Percentiles rank a stretch among this genome's conserved stretches.
Evolutionary conservation across 768 basidiomycete genomes (phyloP).

Genomic region (Tulasnella calospora): DNA sequence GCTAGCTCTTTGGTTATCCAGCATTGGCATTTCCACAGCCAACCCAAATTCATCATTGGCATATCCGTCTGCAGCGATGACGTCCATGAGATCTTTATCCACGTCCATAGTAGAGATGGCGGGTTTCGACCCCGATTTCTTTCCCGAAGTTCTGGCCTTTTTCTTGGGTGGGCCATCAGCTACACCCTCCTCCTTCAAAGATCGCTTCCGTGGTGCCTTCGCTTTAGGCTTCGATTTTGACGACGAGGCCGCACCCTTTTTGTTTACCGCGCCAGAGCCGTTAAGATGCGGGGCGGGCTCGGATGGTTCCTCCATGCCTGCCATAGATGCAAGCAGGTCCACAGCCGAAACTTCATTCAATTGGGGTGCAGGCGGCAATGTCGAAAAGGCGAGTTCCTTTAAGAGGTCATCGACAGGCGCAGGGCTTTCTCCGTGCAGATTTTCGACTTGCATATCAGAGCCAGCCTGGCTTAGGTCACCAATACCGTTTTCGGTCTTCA

Average conservation of each 20-base stretch:
- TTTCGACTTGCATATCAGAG: background rate
- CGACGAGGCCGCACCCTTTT: background rate
- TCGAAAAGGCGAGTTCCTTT: background rate
- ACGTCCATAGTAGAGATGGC: slow-evolving; percentile 3
- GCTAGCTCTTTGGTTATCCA: background rate
- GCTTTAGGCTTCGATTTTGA: background rate
- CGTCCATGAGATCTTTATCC: slow-evolving; percentile 15
- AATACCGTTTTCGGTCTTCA: background rate
- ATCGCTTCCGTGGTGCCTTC: background rate
- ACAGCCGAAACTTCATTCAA: background rate
- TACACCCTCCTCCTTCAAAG: slow-evolving; percentile 6
- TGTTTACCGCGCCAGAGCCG: background rate
- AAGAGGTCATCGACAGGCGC: background rate
- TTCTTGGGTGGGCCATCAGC: slow-evolving; percentile 22
- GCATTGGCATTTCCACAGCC: background rate
- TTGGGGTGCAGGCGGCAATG: background rate
- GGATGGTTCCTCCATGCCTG: background rate
- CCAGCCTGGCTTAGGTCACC: background rate
- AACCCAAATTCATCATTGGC: slow-evolving; percentile 1
- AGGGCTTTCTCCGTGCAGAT: background rate
- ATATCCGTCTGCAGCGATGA: slow-evolving; percentile 21
- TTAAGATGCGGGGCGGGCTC: background rate
- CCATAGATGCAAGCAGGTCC: background rate
- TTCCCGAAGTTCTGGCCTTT: background rate
- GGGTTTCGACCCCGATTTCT: background rate